Base-by-base conservation (phyloP, 2,329 filamentous ascomycete genomes). In the Ophiosphaerella narmari region DNA sequence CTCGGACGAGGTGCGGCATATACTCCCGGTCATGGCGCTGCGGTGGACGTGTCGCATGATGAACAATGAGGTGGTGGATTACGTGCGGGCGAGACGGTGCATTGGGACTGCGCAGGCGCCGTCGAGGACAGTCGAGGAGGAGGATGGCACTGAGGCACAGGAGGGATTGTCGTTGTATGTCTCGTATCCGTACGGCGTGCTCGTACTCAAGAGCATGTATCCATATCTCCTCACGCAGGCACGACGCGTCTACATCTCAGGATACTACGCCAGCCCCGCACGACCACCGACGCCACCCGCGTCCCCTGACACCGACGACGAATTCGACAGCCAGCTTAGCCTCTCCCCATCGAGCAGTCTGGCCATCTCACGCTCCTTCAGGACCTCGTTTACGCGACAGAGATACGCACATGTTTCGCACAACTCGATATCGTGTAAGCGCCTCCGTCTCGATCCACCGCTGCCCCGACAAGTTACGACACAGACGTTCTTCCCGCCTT, bases 151-250 rank as follows among this genome's bases (percentile, higher is more conserved):
- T 11, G 46, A 55, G 36, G 57, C 63, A 24, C 50, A 55, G 14
- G 50, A 64, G 43, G 52, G 63, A 48, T 66, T 77, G 45, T 75
- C 77, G 44, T 60, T 77, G 16, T 74, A 74, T 55, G 57, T 78
- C 41, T 61, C 68, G 7, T 75, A 77, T 54, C 73, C 76, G 0
- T 57, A 74, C 40, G 71, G 76, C 41, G 59, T 79, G 57, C 43
- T 77, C 59, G 49, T 75, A 46, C 39, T 76, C 66, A 71, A 71
- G 50, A 67, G 56, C 24, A 50, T 68, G 12, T 74, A 74, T 36
- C 75, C 75, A 4, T 66, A 68, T 32, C 67, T 78, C 7, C 60
- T 77, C 8, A 65, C 63, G n/a, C 75, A 75, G 43, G 72, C 72
- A 12, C 66, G 66, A 32, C 72, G 66, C 47, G 61, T 78, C 9